Conservation (phyloP, 139 green algal species). For the Trebouxia sp. region DNA sequence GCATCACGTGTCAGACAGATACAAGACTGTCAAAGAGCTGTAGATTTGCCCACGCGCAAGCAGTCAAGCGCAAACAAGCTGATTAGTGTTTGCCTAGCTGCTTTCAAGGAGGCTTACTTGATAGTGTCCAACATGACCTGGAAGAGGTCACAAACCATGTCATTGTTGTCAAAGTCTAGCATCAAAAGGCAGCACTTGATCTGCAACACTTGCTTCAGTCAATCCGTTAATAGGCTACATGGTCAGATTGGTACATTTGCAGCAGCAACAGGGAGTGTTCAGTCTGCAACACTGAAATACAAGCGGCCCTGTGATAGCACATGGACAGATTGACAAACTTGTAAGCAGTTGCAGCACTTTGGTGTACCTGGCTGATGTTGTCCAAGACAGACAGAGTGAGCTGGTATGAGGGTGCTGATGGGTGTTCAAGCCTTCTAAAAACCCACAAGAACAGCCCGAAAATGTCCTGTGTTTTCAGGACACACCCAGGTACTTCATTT, state of each 20-base stretch:
- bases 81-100: background rate
- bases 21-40: slow-evolving; percentile 48
- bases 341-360: no score
- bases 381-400: slow-evolving; percentile 58
- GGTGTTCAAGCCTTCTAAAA: slow-evolving; percentile 53
- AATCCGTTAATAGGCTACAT: no score
- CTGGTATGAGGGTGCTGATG: slow-evolving; percentile 51
- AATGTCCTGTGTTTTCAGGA: slow-evolving; percentile 58
- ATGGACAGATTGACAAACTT: no score
- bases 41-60: no score
- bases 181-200: slow-evolving; percentile 63
- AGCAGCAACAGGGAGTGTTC: no score
- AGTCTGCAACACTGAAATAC: no score
- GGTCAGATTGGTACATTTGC: background rate
- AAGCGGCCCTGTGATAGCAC: no score
- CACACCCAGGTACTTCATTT: background rate
- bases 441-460: slow-evolving; percentile 58
- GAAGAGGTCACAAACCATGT: slow-evolving; percentile 50
- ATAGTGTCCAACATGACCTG: slow-evolving; percentile 49
- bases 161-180: slow-evolving; percentile 59
- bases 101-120: slow-evolving; percentile 45
- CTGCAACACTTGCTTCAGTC: no score
- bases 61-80: no score
- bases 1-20: slow-evolving; percentile 17
- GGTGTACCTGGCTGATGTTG: slow-evolving; percentile 54